phyloP scores from a whole-genome alignment of 345 rosid species.

The Turritis glabra region DNA sequence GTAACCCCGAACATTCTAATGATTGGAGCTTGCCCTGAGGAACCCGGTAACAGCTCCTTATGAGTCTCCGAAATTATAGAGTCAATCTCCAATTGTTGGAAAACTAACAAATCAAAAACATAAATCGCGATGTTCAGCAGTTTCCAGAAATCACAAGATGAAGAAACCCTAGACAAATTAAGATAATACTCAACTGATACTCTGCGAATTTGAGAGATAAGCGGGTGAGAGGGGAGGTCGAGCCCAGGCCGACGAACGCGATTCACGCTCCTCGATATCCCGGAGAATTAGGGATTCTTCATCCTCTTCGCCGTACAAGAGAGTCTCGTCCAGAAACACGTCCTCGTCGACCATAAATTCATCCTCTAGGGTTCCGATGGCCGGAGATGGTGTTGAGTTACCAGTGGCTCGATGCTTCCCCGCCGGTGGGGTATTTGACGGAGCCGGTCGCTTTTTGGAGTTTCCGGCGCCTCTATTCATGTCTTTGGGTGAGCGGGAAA shows the following conservation, averaged over 20 bases:
- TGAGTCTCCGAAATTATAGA: conserved; percentile 67
- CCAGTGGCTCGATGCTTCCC: conserved; percentile 53
- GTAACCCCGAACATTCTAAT: conserved; percentile 90
- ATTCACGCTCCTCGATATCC: conserved; percentile 72
- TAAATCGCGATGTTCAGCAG: background rate
- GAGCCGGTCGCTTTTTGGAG: conserved; percentile 66
- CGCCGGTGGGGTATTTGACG: conserved; percentile 47
- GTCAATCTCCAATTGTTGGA: conserved; percentile 97
- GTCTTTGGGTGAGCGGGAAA: conserved; percentile 19
- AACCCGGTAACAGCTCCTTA: conserved; percentile 56
- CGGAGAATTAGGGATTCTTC: conserved; percentile 76
- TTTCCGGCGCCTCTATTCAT: conserved; percentile 53
- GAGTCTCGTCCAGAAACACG: conserved; percentile 77
- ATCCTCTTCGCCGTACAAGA: conserved; percentile 51
- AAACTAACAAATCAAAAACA: conserved; percentile 44
- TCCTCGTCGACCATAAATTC: conserved; percentile 87
- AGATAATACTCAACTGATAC: conserved; percentile 48
- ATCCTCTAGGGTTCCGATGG: conserved; percentile 47
- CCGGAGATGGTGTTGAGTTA: conserved; percentile 40
- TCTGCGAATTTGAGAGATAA: conserved; percentile 55
- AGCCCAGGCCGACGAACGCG: conserved; percentile 66
- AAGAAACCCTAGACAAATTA: conserved; percentile 3
- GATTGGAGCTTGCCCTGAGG: conserved; percentile 81
- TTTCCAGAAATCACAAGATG: conserved; percentile 11
- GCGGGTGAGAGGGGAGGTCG: conserved; percentile 69